Conservation (phyloP, 768 basidiomycete genomes). For the Atractiella rhizophila region DNA sequence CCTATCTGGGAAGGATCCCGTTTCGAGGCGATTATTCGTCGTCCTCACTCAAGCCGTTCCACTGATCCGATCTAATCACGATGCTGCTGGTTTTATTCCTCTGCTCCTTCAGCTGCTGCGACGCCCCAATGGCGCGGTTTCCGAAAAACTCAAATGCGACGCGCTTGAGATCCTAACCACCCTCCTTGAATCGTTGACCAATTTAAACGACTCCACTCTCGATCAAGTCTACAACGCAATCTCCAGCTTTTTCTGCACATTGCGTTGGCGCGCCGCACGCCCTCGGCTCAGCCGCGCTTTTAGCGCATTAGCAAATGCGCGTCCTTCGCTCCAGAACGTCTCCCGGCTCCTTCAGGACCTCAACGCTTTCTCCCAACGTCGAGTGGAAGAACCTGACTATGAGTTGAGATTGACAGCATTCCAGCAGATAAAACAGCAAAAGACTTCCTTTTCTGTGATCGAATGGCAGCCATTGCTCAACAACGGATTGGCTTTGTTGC, state of each 20-base stretch:
- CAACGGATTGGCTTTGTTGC: slow-evolving; percentile 61
- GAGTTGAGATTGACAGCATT: slow-evolving; percentile 59
- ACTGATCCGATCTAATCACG: slow-evolving; percentile 39
- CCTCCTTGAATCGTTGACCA: slow-evolving; percentile 26
- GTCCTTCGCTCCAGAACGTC: slow-evolving; percentile 27
- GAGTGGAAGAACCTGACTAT: slow-evolving; percentile 80
- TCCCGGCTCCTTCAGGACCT: slow-evolving; percentile 36
- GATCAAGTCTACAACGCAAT: too few relatives aligned
- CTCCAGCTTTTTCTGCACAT: slow-evolving; percentile 46
- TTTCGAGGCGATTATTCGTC: slow-evolving; percentile 55
- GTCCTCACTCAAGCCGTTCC: slow-evolving; percentile 58
- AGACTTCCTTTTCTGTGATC: slow-evolving; percentile 27
- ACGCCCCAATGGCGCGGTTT: slow-evolving; percentile 43
- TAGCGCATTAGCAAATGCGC: slow-evolving; percentile 28
- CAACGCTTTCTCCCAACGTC: slow-evolving; percentile 60
- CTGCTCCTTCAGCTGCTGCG: slow-evolving; percentile 59
- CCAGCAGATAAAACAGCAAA: slow-evolving; percentile 41
- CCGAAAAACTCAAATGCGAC: slow-evolving; percentile 66
- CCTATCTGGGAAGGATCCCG: slow-evolving; percentile 21
- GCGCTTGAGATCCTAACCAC: slow-evolving; percentile 44
- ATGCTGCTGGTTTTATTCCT: slow-evolving; percentile 44
- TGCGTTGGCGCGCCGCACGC: slow-evolving; percentile 49
- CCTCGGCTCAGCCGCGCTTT: slow-evolving; percentile 42
- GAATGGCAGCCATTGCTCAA: slow-evolving; percentile 65
- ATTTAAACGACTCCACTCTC: slow-evolving; percentile 28